Base-by-base conservation (phyloP, 2,329 filamentous ascomycete species). In the Epichloe festucae region DNA sequence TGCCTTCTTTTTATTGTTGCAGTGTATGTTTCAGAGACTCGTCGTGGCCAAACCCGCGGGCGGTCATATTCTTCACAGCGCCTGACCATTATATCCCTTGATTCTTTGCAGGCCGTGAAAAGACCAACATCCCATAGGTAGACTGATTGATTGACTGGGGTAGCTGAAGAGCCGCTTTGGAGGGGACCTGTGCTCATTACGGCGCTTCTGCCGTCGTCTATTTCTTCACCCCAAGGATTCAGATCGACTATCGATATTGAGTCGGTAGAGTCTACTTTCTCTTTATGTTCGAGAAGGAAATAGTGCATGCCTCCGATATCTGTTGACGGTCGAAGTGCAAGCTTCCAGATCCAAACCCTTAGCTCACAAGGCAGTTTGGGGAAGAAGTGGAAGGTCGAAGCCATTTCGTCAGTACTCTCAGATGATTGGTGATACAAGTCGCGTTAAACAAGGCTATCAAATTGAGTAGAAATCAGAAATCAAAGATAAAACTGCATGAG, bases 51-150 rank as follows among this genome's bases (percentile, higher is more conserved):
- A 10, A 0, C 27, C 27, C 8, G 2, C 27, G 27, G 27, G 27
- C 27, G 27, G 8, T 31, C 27, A 1, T 31, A 31, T 31, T 31
- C 27, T 31, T 31, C 27, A 11, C 27, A 4, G 27, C 27, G 27
- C 27, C 10, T 31, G 27, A 2, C 27, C 0, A 31, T 31, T 31
- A 31, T 31, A 31, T 31, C 27, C 27, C 27, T 43, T n/a, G 23
- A 46, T 21, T 46, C 23, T 36, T 46, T 46, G 44, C 44, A 46
- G 14, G 44, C 44, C 8, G 23, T 31, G 8, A 14, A 46, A 27
- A 46, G 44, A 36, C 23, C 44, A 12, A 2, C 10, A 23, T 46
- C 44, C 44, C 44, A 46, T 1, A 46, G 27, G 21, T 2, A 46
- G 10, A 15, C 44, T 2, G 44, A 46, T 46, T 12, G 2, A 8